Base-by-base conservation (phyloP, 2,329 filamentous ascomycete genomes). In the Hypomyces rosellus region DNA sequence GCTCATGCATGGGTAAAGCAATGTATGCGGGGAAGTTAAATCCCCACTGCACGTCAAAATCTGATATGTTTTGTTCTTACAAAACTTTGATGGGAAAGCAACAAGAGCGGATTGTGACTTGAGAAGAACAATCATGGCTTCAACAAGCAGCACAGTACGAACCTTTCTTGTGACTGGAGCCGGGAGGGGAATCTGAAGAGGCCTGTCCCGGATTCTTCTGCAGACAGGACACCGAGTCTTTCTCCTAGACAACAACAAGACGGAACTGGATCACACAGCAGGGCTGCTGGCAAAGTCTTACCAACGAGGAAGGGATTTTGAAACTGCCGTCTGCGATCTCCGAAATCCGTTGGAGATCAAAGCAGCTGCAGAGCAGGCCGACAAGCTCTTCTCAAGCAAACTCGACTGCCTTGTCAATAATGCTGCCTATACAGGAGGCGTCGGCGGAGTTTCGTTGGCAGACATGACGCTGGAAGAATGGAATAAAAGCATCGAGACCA, bases 391-490 rank as follows among this genome's bases (percentile, higher is more conserved):
- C 55, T 48, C 51, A 6, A 62, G 63, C 46, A 55, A 61, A n/a
- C 57, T 73, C 2, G 69, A 73, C 50, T 67, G 66, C 33, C 61
- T 73, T 11, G 59, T 73, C 49, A 72, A 73, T 57, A 73, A 73
- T 49, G 70, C 70, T 8, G 69, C 68, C 3, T 62, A 68, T 56
- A 70, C 67, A 1, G 57, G 59, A 13, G 65, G 60, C 46, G 65
- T 70, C 0, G 64, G 66, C 25, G 61, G 57, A 11, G 47, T 58
- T 3, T 51, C 58, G 37, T 54, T 67, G n/a, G 51, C 58, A 13
- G 60, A 64, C 30, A 58, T 69, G 48, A 58, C 59, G n/a, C 51
- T 70, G 16, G 68, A 69, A 41, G 61, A 67, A 36, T 72, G 69
- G 69, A 63, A 65, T 16, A 56, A 58, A 5, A 62, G 64, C 22